phyloP scores from a whole-genome alignment of 257 asterid genomes.

The Solanum bukasovii region DNA sequence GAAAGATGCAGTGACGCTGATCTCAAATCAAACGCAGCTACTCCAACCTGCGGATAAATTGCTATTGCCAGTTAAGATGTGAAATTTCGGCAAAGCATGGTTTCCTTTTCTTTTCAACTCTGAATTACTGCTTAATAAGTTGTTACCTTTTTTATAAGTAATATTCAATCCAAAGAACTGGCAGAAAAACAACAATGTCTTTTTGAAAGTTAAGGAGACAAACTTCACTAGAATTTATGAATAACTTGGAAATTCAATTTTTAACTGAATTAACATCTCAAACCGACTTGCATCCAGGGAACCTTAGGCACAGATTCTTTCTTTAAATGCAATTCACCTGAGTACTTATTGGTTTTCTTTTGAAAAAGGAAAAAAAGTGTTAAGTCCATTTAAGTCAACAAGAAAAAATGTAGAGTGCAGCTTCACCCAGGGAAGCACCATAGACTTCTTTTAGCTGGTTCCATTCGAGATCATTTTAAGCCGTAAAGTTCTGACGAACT shows the following conservation, averaged over 20 bases:
- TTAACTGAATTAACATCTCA: not conserved
- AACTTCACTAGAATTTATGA: not conserved
- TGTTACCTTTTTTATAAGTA: not conserved
- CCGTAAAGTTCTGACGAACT: not conserved
- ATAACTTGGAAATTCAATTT: not conserved
- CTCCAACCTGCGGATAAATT: constrained; percentile 61
- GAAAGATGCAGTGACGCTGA: constrained; percentile 95
- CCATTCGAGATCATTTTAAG: not conserved
- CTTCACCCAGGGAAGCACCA: not conserved
- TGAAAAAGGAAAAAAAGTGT: not conserved
- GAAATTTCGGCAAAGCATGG: not conserved
- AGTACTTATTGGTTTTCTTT: not conserved
- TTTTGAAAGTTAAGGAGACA: not conserved
- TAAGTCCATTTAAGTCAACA: not conserved
- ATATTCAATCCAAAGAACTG: not conserved
- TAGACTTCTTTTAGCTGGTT: not conserved
- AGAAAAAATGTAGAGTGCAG: not conserved
- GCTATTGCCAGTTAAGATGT: not conserved
- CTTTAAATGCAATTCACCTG: not conserved
- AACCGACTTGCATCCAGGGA: not conserved
- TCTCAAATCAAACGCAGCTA: constrained; percentile 92
- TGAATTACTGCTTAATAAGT: not conserved
- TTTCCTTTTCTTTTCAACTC: not conserved
- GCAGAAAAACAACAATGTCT: not conserved
- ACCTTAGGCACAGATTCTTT: not conserved